phyloP scores from a whole-genome alignment of 2,329 filamentous ascomycete genomes.

The Talaromyces funiculosus region DNA sequence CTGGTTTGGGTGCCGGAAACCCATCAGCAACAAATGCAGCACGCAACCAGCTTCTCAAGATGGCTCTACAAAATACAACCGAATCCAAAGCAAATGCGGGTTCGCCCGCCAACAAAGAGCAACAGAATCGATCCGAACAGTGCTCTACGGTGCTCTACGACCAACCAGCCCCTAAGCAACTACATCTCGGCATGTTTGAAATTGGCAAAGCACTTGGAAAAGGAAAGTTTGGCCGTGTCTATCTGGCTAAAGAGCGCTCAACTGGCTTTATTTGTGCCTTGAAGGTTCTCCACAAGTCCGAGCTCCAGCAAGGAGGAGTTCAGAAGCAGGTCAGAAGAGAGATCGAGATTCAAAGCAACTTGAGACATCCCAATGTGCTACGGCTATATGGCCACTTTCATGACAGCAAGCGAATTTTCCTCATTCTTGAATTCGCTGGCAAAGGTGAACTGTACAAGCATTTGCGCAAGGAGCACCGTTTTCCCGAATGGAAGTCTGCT shows the following conservation, averaged over 20 bases:
- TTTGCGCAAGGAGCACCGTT: conserved; percentile 68
- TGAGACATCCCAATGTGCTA: conserved; percentile 79
- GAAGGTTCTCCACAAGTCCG: conserved; percentile 80
- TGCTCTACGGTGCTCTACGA: conserved; percentile 47
- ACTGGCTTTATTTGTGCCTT: conserved; percentile 79
- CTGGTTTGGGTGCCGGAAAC: conserved; percentile 42
- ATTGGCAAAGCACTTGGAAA: conserved; percentile 81
- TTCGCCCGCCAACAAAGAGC: conserved; percentile 62
- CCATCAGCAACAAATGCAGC: conserved; percentile 48
- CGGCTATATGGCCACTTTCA: conserved; percentile 84
- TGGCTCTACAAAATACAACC: conserved; percentile 74
- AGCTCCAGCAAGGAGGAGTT: conserved; percentile 71
- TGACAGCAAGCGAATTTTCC: conserved; percentile 78
- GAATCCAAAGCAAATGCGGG: conserved; percentile 49
- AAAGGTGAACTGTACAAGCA: conserved; percentile 87
- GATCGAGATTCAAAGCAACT: conserved; percentile 84
- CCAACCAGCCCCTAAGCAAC: conserved; percentile 55
- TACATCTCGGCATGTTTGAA: conserved; percentile 91
- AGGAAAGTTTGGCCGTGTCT: conserved; percentile 82
- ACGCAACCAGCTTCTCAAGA: conserved; percentile 78
- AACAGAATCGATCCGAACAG: conserved; percentile 36
- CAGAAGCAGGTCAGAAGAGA: conserved; percentile 84
- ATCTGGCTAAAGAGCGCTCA: conserved; percentile 72
- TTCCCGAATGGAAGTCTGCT: conserved; percentile 79
- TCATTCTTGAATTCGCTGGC: conserved; percentile 81